Base-by-base conservation (phyloP, 1,284 basidiomycete species). In the Ganoderma boninense region DNA sequence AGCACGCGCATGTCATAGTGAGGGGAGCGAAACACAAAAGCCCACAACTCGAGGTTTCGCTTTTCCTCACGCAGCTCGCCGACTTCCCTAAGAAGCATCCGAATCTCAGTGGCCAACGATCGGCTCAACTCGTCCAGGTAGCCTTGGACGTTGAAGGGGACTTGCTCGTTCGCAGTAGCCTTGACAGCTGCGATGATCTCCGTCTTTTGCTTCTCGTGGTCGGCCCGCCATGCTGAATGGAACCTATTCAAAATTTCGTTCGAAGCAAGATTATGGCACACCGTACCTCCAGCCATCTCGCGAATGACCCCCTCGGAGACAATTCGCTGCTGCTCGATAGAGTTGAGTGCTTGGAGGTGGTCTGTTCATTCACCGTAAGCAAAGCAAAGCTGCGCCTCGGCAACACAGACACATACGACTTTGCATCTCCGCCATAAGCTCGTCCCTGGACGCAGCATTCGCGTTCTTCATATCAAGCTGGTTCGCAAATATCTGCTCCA, bases 111-210 rank as follows among this genome's bases (percentile, higher is more conserved):
- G 5, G 93, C 92, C 59, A 94, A 81, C 1, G 92, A 90, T 77
- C 90, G 92, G 79, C 92, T 94, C 80, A 95, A 95, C 67, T 94
- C 92, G 71, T 94, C 92, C 23, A 94, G 84, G 77, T 94, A 93
- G 38, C 87, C 87, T 84, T 92, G 90, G 6, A 94, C 88, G 71
- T 94, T 94, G 84, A 90, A 94, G 10, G 89, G 89, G 16, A 94
- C 87, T 79, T 91, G 91, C 74, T 92, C 88, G 69, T 88, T 83
- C 0, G 91, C 91, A 52, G 90, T 92, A 32, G 87, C 84, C 66
- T 85, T 84, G 49, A 94, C 87, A 56, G 87, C 88, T 2, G 84
- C 83, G 52, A 94, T 81, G 4, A 89, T 90, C 60, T 90, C 89
- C 70, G 87, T 82, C 69, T 93, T 90, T 69, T 91, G 90, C 69